Evolutionary conservation across 352 stramenopile species (phyloP).

Genomic region (Globisporangium spiculum): DNA sequence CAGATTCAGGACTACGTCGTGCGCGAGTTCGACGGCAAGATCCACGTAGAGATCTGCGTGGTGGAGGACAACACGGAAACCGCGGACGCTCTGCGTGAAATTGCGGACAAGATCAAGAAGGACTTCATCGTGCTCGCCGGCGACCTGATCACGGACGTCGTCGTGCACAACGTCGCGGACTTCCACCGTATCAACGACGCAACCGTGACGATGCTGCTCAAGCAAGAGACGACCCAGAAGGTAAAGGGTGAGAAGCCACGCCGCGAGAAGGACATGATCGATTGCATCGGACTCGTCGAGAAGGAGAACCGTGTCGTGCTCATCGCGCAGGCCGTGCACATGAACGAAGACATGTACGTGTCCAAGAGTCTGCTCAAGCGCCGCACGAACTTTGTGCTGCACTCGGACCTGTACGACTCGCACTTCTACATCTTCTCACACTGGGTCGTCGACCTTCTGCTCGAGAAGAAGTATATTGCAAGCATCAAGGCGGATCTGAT

Average conservation of each 20-base stretch:
- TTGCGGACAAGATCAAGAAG: constrained; percentile 74
- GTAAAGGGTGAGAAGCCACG: constrained; percentile 66
- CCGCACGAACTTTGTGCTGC: constrained; percentile 64
- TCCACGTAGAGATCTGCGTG: constrained; percentile 71
- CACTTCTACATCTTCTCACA: constrained; percentile 87
- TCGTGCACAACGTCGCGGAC: constrained; percentile 79
- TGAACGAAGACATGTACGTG: constrained; percentile 81
- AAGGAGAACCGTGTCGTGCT: constrained; percentile 71
- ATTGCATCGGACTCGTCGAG: constrained; percentile 72
- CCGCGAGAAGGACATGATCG: constrained; percentile 78
- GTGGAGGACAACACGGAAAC: constrained; percentile 75
- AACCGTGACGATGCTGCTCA: constrained; percentile 81
- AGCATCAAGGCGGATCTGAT: constrained; percentile 84
- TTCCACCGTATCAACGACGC: constrained; percentile 82
- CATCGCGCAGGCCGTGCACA: constrained; percentile 68
- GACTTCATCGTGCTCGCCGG: constrained; percentile 83
- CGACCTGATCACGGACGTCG: constrained; percentile 75
- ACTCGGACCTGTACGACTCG: constrained; percentile 77
- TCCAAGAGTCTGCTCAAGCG: constrained; percentile 76
- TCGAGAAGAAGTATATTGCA: constrained; percentile 82
- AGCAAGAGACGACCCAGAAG: constrained; percentile 45
- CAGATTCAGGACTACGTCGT: constrained; percentile 76
- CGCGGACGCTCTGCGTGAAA: constrained; percentile 62
- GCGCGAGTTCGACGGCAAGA: constrained; percentile 78
- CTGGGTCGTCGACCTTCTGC: constrained; percentile 73